Evolutionary conservation across 768 basidiomycete genomes (phyloP), one percentile per base, ranked within the genome.

Genomic region (Tulasnella sp.): DNA sequence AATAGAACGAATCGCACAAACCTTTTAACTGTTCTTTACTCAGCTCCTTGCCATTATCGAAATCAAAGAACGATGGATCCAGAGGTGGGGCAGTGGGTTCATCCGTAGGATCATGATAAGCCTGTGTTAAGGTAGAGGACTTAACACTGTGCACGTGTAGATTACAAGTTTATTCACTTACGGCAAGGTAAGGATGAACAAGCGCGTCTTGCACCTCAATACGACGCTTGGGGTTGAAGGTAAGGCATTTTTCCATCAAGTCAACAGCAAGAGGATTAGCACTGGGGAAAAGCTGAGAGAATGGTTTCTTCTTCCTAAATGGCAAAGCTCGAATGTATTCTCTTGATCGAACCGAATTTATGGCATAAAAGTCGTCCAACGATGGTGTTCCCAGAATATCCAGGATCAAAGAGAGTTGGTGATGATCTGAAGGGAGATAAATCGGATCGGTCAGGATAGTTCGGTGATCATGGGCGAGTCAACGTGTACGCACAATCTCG

Each of bases 361-460:
- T 98, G 33, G 88, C 88, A 68, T 96, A 91, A 67, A 96, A 98
- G 62, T 98, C 95, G 58, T 99, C 95, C 49, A 98, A 72, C 2
- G 90, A 88, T 2, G 95, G 95, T 28, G 95, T 98, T 20, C 95
- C 95, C 39, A 99, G 79, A 27, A 96, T 87, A 59, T 98, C 92
- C 60, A 98, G 77, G 63, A 98, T 99, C 51, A 96, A 77, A 1
- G 84, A 83, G 35, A 99, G 74, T 58, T 98, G 95, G 61, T 99
- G 89, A 66, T 96, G 92, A 65, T 92, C 33, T 16, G 22, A 19
- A 16, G 16, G 16, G 12, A 35, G 34, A 35, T 12, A 16, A 12
- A 35, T 12, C 12, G 20, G 24, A 19, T 16, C 19, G 5, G 27
- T 7, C 20, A 34, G 3, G 45, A 24, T 7, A 44, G 42, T 16